phyloP scores from a whole-genome alignment of 176 grass and related monocot genomes.

The Puccinellia tenuiflora region DNA sequence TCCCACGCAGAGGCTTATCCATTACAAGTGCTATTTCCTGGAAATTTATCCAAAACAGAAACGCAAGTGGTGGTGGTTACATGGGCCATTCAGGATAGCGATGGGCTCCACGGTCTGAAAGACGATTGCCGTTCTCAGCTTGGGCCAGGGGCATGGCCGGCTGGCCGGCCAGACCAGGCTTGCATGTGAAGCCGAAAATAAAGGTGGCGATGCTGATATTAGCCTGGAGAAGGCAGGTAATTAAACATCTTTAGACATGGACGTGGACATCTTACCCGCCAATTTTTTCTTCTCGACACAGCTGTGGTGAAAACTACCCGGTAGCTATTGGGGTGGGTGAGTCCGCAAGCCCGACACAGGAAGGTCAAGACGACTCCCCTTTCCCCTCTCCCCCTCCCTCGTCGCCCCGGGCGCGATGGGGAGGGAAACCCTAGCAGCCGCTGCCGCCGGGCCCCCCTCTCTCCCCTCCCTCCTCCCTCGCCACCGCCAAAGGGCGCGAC shows the following conservation, averaged over 20 bases:
- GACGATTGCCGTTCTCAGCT: neutral
- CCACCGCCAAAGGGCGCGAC: no score
- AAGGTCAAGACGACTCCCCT: no score
- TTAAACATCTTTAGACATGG: neutral
- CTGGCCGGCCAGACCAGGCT: conserved; percentile 16
- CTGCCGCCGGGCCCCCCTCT: no score
- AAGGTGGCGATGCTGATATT: conserved; percentile 1
- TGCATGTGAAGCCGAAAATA: conserved; percentile 7
- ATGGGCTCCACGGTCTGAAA: neutral
- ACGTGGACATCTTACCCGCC: conserved; percentile 1
- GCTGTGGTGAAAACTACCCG: conserved; percentile 26
- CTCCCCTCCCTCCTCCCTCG: no score
- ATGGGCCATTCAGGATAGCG: neutral
- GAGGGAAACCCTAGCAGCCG: no score
- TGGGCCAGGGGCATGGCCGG: neutral
- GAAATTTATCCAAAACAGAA: neutral
- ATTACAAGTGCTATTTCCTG: neutral
- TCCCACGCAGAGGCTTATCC: conserved; percentile 9
- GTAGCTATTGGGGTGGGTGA: no score
- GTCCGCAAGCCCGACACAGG: no score
- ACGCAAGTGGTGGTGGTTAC: no score
- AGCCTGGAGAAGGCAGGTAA: neutral
- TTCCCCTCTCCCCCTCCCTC: no score
- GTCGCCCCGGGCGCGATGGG: no score
- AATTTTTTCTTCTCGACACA: neutral